Conservation (phyloP, 805 yeast genomes). For the Wickerhamomyces bisporus region DNA sequence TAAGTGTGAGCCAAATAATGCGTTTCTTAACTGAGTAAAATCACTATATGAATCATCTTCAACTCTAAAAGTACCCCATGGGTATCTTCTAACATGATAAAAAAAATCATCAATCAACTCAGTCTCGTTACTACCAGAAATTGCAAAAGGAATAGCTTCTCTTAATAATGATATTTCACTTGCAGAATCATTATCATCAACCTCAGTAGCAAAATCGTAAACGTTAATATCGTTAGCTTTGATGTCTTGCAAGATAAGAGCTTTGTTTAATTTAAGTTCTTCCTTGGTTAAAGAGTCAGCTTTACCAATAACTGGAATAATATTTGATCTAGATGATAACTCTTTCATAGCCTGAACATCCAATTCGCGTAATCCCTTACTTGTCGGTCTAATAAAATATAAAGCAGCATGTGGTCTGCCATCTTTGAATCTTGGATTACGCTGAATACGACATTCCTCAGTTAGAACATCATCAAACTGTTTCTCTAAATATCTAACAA, state of each 20-base stretch:
- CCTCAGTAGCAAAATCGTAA: slow-evolving; percentile 70
- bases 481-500: slow-evolving; percentile 57
- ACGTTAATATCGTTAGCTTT: slow-evolving; percentile 52
- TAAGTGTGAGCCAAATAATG: slow-evolving; percentile 71
- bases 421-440: slow-evolving; percentile 68
- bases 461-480: slow-evolving; percentile 70
- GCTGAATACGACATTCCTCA: slow-evolving; percentile 69
- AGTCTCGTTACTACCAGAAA: slow-evolving; percentile 51
- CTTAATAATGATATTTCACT: slow-evolving; percentile 33
- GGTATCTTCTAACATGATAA: slow-evolving; percentile 50
- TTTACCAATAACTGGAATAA: slow-evolving; percentile 77
- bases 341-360: slow-evolving; percentile 70
- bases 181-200: slow-evolving; percentile 36
- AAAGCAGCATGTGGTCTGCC: slow-evolving; percentile 73
- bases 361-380: slow-evolving; percentile 62
- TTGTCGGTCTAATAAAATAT: slow-evolving; percentile 69
- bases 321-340: slow-evolving; percentile 68
- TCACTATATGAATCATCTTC: slow-evolving; percentile 61
- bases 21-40: slow-evolving; percentile 63
- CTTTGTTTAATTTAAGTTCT: slow-evolving; percentile 54
- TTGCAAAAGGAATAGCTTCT: slow-evolving; percentile 55
- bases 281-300: slow-evolving; percentile 71
- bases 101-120: slow-evolving; percentile 25
- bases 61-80: slow-evolving; percentile 62
- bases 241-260: slow-evolving; percentile 51